A percentile compares a stretch with the other conserved stretches of the same genome.
Evolutionary conservation across 2,329 filamentous ascomycete genomes (phyloP).

Genomic region (Zymoseptoria pseudotritici): DNA sequence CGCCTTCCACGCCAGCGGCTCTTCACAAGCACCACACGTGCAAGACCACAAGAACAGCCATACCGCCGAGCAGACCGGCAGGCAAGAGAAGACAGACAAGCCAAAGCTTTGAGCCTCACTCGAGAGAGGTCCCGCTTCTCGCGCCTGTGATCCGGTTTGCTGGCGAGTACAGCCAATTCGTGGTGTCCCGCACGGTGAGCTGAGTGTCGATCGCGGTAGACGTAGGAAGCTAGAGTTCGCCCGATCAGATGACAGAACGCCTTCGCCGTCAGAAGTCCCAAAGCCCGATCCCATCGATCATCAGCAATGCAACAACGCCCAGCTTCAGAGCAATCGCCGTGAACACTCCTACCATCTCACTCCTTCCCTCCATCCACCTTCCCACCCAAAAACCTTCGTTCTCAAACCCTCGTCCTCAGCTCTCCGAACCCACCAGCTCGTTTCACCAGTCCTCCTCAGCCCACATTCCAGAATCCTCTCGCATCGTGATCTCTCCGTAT

Average conservation of each 20-base stretch:
- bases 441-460: conserved; percentile 18
- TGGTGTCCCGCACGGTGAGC: not conserved
- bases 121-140: conserved; percentile 69
- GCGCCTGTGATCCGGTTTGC: conserved; percentile 7
- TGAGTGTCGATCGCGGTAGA: not conserved
- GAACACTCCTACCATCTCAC: conserved; percentile 2
- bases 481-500: conserved; percentile 55
- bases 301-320: conserved; percentile 7
- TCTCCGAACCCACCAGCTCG: conserved; percentile 16
- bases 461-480: conserved; percentile 4
- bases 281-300: not conserved
- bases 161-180: not conserved
- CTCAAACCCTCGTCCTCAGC: conserved; percentile 5
- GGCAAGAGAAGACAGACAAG: conserved; percentile 59
- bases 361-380: not conserved
- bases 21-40: not conserved
- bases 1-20: not conserved
- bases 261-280: not conserved
- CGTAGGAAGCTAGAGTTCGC: not conserved
- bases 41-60: conserved; percentile 5
- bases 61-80: conserved; percentile 13
- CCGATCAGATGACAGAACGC: not conserved
- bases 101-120: conserved; percentile 91
- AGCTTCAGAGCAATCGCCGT: conserved; percentile 18
- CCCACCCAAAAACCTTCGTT: conserved; percentile 10